Conservation (phyloP, 768 basidiomycete genomes). For the Pulveroboletus sp. region DNA sequence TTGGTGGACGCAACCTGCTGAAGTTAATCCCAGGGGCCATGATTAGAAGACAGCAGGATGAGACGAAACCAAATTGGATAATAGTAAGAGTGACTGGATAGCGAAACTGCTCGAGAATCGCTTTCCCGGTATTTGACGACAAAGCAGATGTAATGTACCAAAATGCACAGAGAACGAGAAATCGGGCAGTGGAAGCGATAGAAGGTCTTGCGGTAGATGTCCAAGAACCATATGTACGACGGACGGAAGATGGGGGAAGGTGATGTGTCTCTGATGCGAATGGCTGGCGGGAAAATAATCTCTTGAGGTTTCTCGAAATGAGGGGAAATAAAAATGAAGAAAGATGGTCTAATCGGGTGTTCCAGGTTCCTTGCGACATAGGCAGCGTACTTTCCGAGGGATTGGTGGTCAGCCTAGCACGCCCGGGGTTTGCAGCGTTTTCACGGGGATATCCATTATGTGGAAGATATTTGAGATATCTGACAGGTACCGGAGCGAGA, state of each 20-base stretch:
- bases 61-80: conserved; percentile 95
- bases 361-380: conserved; percentile 7
- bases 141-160: conserved; percentile 95
- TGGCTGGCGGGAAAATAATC: conserved; percentile 14
- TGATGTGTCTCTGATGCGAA: conserved; percentile 8
- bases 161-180: conserved; percentile 76
- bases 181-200: conserved; percentile 38
- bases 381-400: conserved; percentile 9
- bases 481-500: conserved; percentile 4
- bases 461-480: conserved; percentile 21
- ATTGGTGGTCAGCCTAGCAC: conserved; percentile 24
- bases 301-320: conserved; percentile 15
- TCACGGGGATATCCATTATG: conserved; percentile 16
- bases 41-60: conserved; percentile 77
- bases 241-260: conserved; percentile 23
- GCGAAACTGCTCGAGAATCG: conserved; percentile 86
- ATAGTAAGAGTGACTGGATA: conserved; percentile 97
- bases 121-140: conserved; percentile 95
- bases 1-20: conserved; percentile 66
- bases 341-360: conserved; percentile 1
- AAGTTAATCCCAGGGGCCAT: conserved; percentile 73
- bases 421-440: conserved; percentile 10
- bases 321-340: conserved; percentile 8
- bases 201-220: conserved; percentile 13
- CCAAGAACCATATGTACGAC: conserved; percentile 20